phyloP scores from a whole-genome alignment of 1,284 basidiomycete species.

The Cryptococcus hybrid region DNA sequence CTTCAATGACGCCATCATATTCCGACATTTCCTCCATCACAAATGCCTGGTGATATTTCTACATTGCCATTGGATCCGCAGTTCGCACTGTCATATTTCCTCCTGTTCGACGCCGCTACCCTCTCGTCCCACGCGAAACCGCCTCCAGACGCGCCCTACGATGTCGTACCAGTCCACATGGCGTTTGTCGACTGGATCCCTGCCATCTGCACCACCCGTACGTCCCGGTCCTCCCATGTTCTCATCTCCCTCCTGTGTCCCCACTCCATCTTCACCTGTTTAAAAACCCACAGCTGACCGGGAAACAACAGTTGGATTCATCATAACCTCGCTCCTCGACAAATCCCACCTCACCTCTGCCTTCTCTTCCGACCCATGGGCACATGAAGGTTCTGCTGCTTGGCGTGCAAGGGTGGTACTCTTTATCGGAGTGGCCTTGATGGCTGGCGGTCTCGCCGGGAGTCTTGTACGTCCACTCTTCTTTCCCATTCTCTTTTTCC shows the following conservation, averaged over 20 bases:
- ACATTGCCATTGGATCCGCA: conserved; percentile 37
- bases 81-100: conserved; percentile 94
- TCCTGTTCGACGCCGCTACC: conserved; percentile 91
- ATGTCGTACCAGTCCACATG: conserved; percentile 79
- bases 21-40: too few species aligned
- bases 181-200: conserved; percentile 93
- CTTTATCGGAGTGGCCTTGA: conserved; percentile 93
- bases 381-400: conserved; percentile 68
- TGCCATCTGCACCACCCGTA: conserved; percentile 77
- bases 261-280: neutral
- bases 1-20: neutral
- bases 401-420: conserved; percentile 86
- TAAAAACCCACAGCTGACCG: conserved; percentile 43
- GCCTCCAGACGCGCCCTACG: conserved; percentile 65
- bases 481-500: conserved; percentile 80
- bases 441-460: conserved; percentile 94
- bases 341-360: conserved; percentile 85
- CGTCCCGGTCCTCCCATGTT: conserved; percentile 20
- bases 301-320: conserved; percentile 72
- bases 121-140: conserved; percentile 77
- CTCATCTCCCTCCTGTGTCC: conserved; percentile 49
- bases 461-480: conserved; percentile 63
- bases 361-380: conserved; percentile 60
- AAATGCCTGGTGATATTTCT: too few species aligned
- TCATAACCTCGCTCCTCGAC: conserved; percentile 92